These are phyloP conservation scores for Candida saitoana DNA, from an alignment of 805 yeast species.

Conservation along the genomic window DNA sequence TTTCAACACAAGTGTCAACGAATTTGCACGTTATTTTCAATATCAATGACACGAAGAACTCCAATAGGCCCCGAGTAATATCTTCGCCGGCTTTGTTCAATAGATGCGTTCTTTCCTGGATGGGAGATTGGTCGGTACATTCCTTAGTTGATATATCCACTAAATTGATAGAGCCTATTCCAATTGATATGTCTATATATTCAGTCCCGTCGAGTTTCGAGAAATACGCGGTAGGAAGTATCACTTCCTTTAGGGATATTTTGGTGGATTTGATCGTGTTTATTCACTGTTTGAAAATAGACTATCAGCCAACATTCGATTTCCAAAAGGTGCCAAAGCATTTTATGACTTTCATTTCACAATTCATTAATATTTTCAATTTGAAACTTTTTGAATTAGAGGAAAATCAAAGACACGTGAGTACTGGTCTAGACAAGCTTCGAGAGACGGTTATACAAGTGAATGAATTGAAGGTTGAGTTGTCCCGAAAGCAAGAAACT, in stretches of 20 bases:
- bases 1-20: conserved; percentile 57
- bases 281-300: conserved; percentile 37
- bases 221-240: conserved; percentile 6
- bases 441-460: conserved; percentile 76
- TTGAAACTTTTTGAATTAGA: conserved; percentile 49
- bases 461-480: conserved; percentile 48
- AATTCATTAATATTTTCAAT: conserved; percentile 41
- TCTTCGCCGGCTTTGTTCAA: conserved; percentile 88
- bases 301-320: conserved; percentile 9
- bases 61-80: conserved; percentile 32
- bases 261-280: conserved; percentile 44
- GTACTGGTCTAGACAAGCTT: conserved; percentile 68
- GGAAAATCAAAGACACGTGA: conserved; percentile 66
- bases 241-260: conserved; percentile 35
- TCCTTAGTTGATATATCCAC: conserved; percentile 51
- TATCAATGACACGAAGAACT: conserved; percentile 43
- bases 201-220: conserved; percentile 24
- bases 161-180: conserved; percentile 38
- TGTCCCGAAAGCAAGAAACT: conserved; percentile 49
- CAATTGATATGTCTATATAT: conserved; percentile 50
- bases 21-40: conserved; percentile 85
- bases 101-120: conserved; percentile 83
- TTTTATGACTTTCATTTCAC: conserved; percentile 47
- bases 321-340: conserved; percentile 46
- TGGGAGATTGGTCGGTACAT: conserved; percentile 72